These are phyloP conservation scores for Dactylonectria estremocensis DNA, from an alignment of 2,329 filamentous ascomycete genomes.

Conservation along the genomic window DNA sequence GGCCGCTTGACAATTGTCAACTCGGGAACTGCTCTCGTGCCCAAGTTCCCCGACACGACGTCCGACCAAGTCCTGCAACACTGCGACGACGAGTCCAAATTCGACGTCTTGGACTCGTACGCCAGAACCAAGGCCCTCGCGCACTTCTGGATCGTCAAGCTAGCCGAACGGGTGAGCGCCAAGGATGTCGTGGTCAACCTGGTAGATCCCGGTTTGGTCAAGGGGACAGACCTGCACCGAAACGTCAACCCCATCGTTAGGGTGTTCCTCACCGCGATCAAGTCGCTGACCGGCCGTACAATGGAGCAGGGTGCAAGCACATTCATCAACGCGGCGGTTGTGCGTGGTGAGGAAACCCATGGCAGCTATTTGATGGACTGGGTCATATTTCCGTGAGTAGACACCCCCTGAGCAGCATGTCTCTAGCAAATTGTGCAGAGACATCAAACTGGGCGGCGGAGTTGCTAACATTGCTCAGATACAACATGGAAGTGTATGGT, in stretches of 20 bases:
- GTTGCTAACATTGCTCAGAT: conserved; percentile 47
- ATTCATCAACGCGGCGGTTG: conserved; percentile 41
- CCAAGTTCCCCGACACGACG: conserved; percentile 44
- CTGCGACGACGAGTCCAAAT: conserved; percentile 51
- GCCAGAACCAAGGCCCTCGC: conserved; percentile 50
- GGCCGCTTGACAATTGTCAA: conserved; percentile 52
- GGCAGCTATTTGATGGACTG: conserved; percentile 46
- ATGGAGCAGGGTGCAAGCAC: conserved; percentile 39
- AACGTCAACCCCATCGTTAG: conserved; percentile 44
- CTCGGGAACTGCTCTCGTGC: conserved; percentile 46
- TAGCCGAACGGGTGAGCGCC: conserved; percentile 55
- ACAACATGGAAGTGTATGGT: conserved; percentile 51
- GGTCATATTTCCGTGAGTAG: conserved; percentile 44
- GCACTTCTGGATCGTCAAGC: conserved; percentile 55
- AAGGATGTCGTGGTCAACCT: conserved; percentile 63
- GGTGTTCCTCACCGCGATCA: conserved; percentile 18
- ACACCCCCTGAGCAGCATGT: background rate
- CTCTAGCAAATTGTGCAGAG: background rate
- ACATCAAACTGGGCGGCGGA: background rate
- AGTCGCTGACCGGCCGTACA: conserved; percentile 32
- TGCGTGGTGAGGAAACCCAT: conserved; percentile 42
- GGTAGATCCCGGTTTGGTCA: conserved; percentile 61
- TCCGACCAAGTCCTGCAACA: conserved; percentile 44
- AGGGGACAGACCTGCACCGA: conserved; percentile 59
- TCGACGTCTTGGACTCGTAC: conserved; percentile 43